Conservation (phyloP, 1,284 basidiomycete genomes). For the Fomes fomentarius region DNA sequence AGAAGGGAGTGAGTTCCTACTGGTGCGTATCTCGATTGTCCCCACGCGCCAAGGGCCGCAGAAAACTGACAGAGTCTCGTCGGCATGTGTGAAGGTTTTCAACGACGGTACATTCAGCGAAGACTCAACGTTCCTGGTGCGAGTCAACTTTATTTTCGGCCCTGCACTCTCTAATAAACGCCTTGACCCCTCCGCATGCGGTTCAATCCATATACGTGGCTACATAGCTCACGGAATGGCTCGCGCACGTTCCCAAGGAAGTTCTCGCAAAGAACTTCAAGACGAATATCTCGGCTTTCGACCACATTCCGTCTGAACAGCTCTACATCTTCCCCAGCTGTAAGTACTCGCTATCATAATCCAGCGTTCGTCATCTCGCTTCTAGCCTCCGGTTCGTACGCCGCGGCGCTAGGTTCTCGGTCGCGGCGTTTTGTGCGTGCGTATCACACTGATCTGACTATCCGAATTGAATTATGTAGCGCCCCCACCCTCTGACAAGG, state of each 20-base stretch:
- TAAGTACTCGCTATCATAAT: conserved; percentile 23
- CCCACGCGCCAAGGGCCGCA: too few species aligned
- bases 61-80: too few species aligned
- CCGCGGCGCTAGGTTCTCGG: too few species aligned
- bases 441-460: too few species aligned
- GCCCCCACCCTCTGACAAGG: conserved; percentile 40
- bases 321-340: conserved; percentile 41
- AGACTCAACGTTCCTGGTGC: conserved; percentile 44
- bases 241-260: conserved; percentile 45
- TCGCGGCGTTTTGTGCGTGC: too few species aligned
- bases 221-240: conserved; percentile 36
- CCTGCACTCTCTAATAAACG: conserved; percentile 6
- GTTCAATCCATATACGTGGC: not conserved
- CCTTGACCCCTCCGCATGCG: not conserved
- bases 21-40: conserved; percentile 56
- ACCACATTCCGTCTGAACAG: conserved; percentile 36
- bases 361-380: too few species aligned
- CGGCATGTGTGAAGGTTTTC: conserved; percentile 35
- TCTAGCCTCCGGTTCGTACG: conserved; percentile 11
- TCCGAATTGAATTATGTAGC: not conserved
- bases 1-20: conserved; percentile 71
- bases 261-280: conserved; percentile 48
- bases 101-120: conserved; percentile 45
- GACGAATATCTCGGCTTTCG: conserved; percentile 36
- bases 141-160: conserved; percentile 12